Percentiles rank a stretch among this genome's conserved stretches.
phyloP scores from a whole-genome alignment of 2,329 filamentous ascomycete genomes.

The Cercospora citrullina region DNA sequence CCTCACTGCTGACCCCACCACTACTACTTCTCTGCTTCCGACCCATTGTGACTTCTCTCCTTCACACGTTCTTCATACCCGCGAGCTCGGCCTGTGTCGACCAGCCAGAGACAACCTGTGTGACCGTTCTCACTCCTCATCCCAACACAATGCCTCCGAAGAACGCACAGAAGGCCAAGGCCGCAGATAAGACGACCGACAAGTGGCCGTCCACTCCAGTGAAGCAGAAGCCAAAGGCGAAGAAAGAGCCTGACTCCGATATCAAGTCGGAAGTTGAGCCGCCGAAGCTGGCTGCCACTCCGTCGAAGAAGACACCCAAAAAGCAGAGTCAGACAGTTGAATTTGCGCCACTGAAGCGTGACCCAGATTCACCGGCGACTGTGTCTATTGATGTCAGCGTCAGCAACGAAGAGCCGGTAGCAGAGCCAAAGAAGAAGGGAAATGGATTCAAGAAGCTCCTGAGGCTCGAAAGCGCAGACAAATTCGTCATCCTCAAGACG shows the following conservation, averaged over 20 bases:
- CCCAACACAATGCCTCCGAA: constrained; percentile 31
- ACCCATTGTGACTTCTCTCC: not conserved
- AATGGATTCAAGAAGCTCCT: constrained; percentile 34
- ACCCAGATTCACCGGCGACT: constrained; percentile 17
- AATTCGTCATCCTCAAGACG: constrained; percentile 38
- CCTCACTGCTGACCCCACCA: not conserved
- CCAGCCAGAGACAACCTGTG: not conserved
- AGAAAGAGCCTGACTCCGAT: not conserved
- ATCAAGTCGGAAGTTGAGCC: constrained; percentile 13
- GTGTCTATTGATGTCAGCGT: constrained; percentile 32
- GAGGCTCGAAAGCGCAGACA: constrained; percentile 35
- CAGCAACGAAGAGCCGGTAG: constrained; percentile 27
- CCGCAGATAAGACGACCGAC: constrained; percentile 1
- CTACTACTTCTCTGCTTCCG: not conserved
- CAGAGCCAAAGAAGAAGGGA: constrained; percentile 25
- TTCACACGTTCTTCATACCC: not conserved
- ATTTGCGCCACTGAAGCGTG: constrained; percentile 23
- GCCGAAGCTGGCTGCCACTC: constrained; percentile 18
- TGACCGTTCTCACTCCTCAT: not conserved
- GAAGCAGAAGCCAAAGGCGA: not conserved
- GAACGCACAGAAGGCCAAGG: constrained; percentile 21
- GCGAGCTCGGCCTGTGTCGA: not conserved
- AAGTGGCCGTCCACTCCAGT: not conserved
- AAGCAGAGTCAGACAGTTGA: constrained; percentile 13
- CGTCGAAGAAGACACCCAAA: constrained; percentile 9